A percentile compares a stretch with the other conserved stretches of the same genome.
These are phyloP conservation scores for Epichloe baconii DNA, from an alignment of 2,329 filamentous ascomycete genomes.

Conservation along the genomic window DNA sequence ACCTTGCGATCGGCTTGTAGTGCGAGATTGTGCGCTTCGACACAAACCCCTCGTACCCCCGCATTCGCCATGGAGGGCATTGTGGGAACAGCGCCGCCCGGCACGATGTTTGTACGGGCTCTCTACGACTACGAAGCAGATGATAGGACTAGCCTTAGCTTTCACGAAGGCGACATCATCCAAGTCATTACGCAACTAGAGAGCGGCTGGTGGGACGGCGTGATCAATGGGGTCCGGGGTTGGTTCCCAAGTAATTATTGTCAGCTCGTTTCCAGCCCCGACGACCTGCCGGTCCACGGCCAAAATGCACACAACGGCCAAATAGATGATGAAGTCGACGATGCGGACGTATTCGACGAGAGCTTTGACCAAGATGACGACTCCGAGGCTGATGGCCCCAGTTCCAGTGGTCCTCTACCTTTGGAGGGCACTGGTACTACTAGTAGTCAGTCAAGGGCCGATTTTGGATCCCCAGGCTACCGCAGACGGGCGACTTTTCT, in stretches of 20 bases:
- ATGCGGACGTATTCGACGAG: constrained; percentile 53
- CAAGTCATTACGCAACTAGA: constrained; percentile 97
- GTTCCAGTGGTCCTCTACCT: constrained; percentile 44
- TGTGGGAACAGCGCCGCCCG: constrained; percentile 43
- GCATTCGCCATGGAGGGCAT: constrained; percentile 43
- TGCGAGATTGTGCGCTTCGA: constrained; percentile 1
- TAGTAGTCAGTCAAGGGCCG: constrained; percentile 66
- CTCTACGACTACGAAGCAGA: constrained; percentile 98
- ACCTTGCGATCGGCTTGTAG: neutral
- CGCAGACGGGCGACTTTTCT: constrained; percentile 82
- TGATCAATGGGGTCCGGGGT: constrained; percentile 90
- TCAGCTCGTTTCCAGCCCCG: constrained; percentile 64
- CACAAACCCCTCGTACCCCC: constrained; percentile 1
- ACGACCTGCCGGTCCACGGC: constrained; percentile 53
- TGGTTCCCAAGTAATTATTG: constrained; percentile 99
- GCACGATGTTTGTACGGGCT: constrained; percentile 82
- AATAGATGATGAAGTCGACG: constrained; percentile 49
- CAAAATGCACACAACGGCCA: constrained; percentile 42
- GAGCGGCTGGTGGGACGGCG: constrained; percentile 98
- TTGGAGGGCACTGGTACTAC: constrained; percentile 51
- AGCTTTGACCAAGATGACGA: constrained; percentile 55
- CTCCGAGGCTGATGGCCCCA: constrained; percentile 45
- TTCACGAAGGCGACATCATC: constrained; percentile 92
- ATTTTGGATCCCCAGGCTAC: constrained; percentile 98
- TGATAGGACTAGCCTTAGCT: constrained; percentile 91